Percentiles rank a stretch among this genome's conserved stretches.
Evolutionary conservation across 2,329 filamentous ascomycete genomes (phyloP).

Genomic region (Amylocarpus encephaloides): DNA sequence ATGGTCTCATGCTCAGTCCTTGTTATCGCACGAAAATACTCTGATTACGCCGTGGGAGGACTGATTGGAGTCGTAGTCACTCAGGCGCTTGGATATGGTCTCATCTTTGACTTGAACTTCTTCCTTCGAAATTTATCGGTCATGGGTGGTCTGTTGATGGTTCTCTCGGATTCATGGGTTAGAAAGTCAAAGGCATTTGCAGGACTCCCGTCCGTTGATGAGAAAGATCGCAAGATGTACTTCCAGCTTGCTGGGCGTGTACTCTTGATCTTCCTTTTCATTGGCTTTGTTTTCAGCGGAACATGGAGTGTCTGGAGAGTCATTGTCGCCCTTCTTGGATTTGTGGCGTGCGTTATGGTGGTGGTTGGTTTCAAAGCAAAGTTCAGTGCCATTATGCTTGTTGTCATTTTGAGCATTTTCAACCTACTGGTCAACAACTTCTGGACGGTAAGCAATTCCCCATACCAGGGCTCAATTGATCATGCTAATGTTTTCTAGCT

Average conservation of each 20-base stretch:
- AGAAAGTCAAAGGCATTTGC: constrained; percentile 96
- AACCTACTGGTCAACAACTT: constrained; percentile 99
- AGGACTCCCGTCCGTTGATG: constrained; percentile 85
- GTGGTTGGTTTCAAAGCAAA: constrained; percentile 99
- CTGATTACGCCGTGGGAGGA: constrained; percentile 84
- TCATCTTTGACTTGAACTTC: constrained; percentile 99
- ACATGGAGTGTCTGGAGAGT: constrained; percentile 88
- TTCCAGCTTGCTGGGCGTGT: constrained; percentile 96
- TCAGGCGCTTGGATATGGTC: constrained; percentile 91
- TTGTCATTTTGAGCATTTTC: constrained; percentile 92
- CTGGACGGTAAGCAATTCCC: constrained; percentile 74
- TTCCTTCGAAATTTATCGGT: constrained; percentile 98
- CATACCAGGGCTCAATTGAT: background rate
- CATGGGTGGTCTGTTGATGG: constrained; percentile 95
- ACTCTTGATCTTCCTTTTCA: constrained; percentile 92
- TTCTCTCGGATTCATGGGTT: constrained; percentile 95
- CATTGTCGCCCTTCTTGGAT: constrained; percentile 74
- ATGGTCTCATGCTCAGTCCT: constrained; percentile 78
- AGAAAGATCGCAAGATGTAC: constrained; percentile 99
- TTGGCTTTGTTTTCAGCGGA: constrained; percentile 93
- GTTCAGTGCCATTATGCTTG: constrained; percentile 92
- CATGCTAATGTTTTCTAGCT: constrained; percentile 50
- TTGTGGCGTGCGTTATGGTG: constrained; percentile 95
- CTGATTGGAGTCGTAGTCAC: constrained; percentile 87
- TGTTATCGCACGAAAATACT: constrained; percentile 88